A percentile compares a stretch with the other conserved stretches of the same genome.
These are phyloP conservation scores for Aplosporella prunicola DNA, from an alignment of 2,329 filamentous ascomycete genomes.

Conservation along the genomic window DNA sequence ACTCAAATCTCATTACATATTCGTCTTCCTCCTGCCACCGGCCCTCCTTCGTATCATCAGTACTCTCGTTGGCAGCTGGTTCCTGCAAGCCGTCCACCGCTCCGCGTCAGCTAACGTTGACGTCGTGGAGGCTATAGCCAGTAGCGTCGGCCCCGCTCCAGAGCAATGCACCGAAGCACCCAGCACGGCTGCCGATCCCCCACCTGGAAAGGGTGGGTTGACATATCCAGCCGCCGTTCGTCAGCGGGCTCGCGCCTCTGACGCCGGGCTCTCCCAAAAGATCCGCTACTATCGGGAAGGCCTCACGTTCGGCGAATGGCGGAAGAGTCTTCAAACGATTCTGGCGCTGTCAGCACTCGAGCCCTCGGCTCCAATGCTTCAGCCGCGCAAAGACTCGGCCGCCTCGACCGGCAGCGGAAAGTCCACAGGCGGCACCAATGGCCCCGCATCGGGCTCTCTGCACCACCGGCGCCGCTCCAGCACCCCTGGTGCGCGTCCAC, in stretches of 20 bases:
- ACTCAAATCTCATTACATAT: constrained; percentile 44
- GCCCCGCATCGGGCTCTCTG: neutral
- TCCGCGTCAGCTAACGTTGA: constrained; percentile 26
- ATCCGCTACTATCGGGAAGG: constrained; percentile 47
- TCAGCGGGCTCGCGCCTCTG: constrained; percentile 20
- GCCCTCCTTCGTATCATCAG: constrained; percentile 36
- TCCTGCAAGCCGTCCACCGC: constrained; percentile 36
- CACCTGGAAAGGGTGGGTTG: constrained; percentile 16
- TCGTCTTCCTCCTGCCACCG: constrained; percentile 43
- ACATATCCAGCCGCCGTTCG: constrained; percentile 34
- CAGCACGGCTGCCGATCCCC: too few species aligned
- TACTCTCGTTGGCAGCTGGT: constrained; percentile 41
- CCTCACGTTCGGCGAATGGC: constrained; percentile 37
- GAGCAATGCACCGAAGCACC: constrained; percentile 32
- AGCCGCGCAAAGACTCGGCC: constrained; percentile 5
- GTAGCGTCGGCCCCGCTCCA: constrained; percentile 41
- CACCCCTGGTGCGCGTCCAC: neutral
- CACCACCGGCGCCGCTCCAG: constrained; percentile 10
- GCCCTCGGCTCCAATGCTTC: constrained; percentile 13
- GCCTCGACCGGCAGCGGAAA: neutral
- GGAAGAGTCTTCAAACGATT: constrained; percentile 43
- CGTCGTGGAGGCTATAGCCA: constrained; percentile 41
- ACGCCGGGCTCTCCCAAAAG: constrained; percentile 42
- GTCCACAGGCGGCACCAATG: neutral
- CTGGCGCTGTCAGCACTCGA: constrained; percentile 38